Base-by-base conservation (phyloP, 345 rosid genomes). In the Populus euphratica region DNA sequence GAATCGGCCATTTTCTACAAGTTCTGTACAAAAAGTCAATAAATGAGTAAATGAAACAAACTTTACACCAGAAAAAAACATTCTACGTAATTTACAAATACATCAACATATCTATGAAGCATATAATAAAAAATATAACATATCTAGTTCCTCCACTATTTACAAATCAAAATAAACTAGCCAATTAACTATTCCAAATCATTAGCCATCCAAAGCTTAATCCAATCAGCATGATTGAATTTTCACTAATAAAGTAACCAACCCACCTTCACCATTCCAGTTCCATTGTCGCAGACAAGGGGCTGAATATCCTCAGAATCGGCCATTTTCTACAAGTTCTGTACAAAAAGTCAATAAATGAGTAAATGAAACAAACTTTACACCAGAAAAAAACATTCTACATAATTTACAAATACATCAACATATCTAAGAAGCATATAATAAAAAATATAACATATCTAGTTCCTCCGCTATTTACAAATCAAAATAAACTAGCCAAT, bases 271-370 rank as follows among this genome's bases (percentile, higher is more conserved):
- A 90, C 93, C 93, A 88, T 90, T 76, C 93, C 93, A 33, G 93
- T 90, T 77, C 93, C 93, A 87, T 90, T 90, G 88, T 90, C 93
- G 6, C 93, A 90, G 14, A 90, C 93, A 3, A 90, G 91, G 76
- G 93, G 93, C 80, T 90, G 93, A 81, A 94, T 94, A 75, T 94
- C 98, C 90, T 94, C 98, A 20, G 88, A 87, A 68, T 94, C 98
- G 5, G 97, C 98, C 98, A 94, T 94, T 75, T 91, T 84, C 74
- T 74, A 86, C 77, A 39, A 77, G 2, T 33, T 27, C 81, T 81
- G 68, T 31, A 70, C 14, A 36, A 25, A 68, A 17, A 69, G 21
- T 66, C 17, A 38, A 69, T 0, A 59, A 27, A 27, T 21, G 47
- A 78, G 33, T 39, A 8, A 13, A 6, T 43, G 21, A 20, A 64